These are phyloP conservation scores for Dillenia turbinata DNA, from an alignment of 164 flowering plant species.

Conservation along the genomic window DNA sequence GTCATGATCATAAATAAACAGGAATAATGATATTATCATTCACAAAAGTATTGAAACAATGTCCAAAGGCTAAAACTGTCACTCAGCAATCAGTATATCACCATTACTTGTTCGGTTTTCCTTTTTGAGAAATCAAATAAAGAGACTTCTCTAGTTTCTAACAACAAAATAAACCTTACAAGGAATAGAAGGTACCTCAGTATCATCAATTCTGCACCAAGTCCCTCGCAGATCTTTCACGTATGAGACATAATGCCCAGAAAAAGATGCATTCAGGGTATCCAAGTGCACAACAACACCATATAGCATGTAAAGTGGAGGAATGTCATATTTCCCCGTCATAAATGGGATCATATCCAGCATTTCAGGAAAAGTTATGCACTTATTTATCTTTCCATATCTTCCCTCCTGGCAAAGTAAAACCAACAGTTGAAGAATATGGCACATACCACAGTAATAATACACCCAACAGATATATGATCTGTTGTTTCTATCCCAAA, in stretches of 20 bases:
- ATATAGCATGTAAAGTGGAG: conserved; percentile 83
- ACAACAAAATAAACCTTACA: no score
- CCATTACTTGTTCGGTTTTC: not conserved
- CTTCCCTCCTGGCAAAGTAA: conserved; percentile 60
- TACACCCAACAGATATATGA: no score
- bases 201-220: conserved; percentile 85
- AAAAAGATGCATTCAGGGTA: conserved; percentile 75
- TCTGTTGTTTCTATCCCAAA: no score
- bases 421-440: conserved; percentile 7
- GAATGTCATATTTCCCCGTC: conserved; percentile 68
- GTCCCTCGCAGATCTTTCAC: conserved; percentile 71
- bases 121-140: not conserved
- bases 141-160: no score
- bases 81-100: not conserved
- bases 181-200: conserved; percentile 42
- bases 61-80: no score
- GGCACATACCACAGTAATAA: not conserved
- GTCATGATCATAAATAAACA: no score
- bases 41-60: not conserved
- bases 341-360: conserved; percentile 84
- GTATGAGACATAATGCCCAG: conserved; percentile 89
- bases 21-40: no score
- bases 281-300: conserved; percentile 88
- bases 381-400: conserved; percentile 84
- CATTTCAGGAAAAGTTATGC: conserved; percentile 80